Conservation (phyloP, 257 asterid genomes). For the Rauvolfia tetraphylla region DNA sequence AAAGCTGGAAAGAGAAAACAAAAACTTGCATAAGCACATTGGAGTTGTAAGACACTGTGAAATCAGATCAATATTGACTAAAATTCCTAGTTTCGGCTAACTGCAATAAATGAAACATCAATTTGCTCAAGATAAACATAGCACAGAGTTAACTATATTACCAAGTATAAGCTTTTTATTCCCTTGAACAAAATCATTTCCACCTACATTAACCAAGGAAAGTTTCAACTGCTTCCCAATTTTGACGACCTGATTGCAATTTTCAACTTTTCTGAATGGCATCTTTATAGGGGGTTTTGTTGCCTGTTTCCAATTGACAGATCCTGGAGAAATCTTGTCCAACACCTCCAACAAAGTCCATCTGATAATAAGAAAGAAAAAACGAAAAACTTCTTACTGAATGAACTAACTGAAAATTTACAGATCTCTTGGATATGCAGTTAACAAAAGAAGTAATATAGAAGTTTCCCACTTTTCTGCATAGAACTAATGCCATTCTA, state of each 20-base stretch:
- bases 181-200: conserved; percentile 96
- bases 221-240: conserved; percentile 81
- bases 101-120: background rate
- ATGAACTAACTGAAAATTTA: background rate
- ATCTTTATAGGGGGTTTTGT: conserved; percentile 95
- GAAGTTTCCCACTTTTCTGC: background rate
- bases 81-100: background rate
- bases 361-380: conserved; percentile 33
- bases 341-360: conserved; percentile 86
- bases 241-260: conserved; percentile 86
- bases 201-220: conserved; percentile 92
- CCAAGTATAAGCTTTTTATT: conserved; percentile 95
- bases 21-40: conserved; percentile 3
- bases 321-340: conserved; percentile 78
- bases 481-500: background rate
- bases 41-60: background rate
- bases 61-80: background rate
- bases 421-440: background rate
- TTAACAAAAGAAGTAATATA: no score
- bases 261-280: conserved; percentile 94
- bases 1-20: conserved; percentile 56
- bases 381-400: background rate
- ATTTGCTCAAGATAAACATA: conserved; percentile 5
- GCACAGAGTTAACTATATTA: conserved; percentile 31
- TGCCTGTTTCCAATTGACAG: conserved; percentile 87